A percentile compares a stretch with the other conserved stretches of the same genome.
Conservation (phyloP, 495 filamentous ascomycete genomes). For the Pseudomonodictys pantanalensis region DNA sequence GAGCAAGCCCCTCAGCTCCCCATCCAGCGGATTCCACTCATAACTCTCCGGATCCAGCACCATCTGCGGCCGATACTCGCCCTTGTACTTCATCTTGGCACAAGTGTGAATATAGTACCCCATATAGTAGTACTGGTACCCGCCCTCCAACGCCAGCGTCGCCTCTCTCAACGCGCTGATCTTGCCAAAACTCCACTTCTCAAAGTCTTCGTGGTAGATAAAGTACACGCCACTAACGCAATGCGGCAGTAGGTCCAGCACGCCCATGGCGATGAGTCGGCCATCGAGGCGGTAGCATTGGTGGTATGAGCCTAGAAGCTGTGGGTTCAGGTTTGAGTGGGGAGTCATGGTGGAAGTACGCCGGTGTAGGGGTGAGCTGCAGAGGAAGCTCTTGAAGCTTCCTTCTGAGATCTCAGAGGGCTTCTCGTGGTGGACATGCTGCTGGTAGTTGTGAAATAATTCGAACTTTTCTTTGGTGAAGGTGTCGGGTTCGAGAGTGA, state of each 20-base stretch:
- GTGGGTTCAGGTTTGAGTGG: conserved; percentile 48
- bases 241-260: conserved; percentile 82
- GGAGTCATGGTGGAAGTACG: too few species aligned
- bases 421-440: conserved; percentile 71
- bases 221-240: conserved; percentile 94
- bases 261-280: conserved; percentile 79
- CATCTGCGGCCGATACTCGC: conserved; percentile 76
- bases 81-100: conserved; percentile 87
- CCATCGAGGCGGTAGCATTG: conserved; percentile 94
- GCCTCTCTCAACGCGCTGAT: conserved; percentile 84
- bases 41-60: conserved; percentile 76
- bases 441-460: conserved; percentile 85
- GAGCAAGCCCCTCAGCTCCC: conserved; percentile 61
- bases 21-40: conserved; percentile 72
- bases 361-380: conserved; percentile 67
- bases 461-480: conserved; percentile 85
- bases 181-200: conserved; percentile 80
- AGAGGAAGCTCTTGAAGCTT: conserved; percentile 83
- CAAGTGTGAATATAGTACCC: conserved; percentile 73
- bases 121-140: conserved; percentile 75
- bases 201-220: conserved; percentile 80
- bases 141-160: conserved; percentile 68
- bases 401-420: conserved; percentile 60
- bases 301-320: conserved; percentile 82
- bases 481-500: conserved; percentile 74